phyloP scores from a whole-genome alignment of 805 yeast genomes.

The Sugiyamaella valdiviana region DNA sequence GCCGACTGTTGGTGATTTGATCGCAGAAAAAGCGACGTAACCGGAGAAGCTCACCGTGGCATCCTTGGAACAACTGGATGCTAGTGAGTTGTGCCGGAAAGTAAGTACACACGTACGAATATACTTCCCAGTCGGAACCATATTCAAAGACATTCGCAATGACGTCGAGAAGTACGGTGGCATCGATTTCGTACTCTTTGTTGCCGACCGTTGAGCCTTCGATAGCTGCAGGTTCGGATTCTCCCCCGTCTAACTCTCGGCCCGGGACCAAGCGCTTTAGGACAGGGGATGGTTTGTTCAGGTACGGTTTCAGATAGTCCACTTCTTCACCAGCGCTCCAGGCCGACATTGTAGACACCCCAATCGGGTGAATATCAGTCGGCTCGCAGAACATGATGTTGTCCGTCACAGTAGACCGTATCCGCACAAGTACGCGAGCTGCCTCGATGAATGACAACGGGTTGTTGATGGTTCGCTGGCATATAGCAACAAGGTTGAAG shows the following conservation, averaged over 20 bases:
- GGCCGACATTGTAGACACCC: conserved; percentile 18
- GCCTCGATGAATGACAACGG: conserved; percentile 36
- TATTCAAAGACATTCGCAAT: conserved; percentile 45
- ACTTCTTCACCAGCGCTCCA: conserved; percentile 23
- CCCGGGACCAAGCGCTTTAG: conserved; percentile 14
- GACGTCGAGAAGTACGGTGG: conserved; percentile 47
- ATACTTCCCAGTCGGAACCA: conserved; percentile 64
- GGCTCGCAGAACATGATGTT: conserved; percentile 47
- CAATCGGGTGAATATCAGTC: conserved; percentile 44
- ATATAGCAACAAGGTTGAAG: conserved; percentile 28
- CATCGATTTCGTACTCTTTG: conserved; percentile 33
- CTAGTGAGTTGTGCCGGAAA: conserved; percentile 66
- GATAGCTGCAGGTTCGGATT: conserved; percentile 1
- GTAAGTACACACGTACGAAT: conserved; percentile 60
- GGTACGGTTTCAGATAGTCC: conserved; percentile 38
- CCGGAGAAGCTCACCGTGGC: conserved; percentile 36
- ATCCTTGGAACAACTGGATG: conserved; percentile 43
- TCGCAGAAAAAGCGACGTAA: conserved; percentile 49
- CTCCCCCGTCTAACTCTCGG: conserved; percentile 19
- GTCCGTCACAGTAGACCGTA: conserved; percentile 44
- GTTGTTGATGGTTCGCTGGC: conserved; percentile 16
- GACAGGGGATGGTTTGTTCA: conserved; percentile 36
- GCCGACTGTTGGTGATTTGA: conserved; percentile 41
- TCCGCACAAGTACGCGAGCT: conserved; percentile 47
- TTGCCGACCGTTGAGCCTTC: conserved; percentile 5